phyloP scores from a whole-genome alignment of 495 filamentous ascomycete genomes.

The Mycothermus thermophilus region DNA sequence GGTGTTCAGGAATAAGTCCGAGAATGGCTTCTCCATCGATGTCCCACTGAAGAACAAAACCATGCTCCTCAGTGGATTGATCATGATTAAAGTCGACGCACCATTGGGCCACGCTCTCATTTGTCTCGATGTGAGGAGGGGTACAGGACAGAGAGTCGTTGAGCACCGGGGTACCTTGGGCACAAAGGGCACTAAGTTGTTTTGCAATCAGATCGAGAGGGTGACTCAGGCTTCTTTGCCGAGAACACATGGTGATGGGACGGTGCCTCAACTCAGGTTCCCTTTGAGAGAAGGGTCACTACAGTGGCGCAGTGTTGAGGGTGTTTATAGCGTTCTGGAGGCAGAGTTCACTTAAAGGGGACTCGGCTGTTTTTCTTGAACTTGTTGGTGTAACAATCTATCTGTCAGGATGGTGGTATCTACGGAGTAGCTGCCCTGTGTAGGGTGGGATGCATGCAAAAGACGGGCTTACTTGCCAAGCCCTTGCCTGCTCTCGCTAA shows the following conservation, averaged over 20 bases:
- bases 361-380: too few relatives aligned
- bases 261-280: not conserved
- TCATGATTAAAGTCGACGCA: conserved; percentile 15
- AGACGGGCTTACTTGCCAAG: too few relatives aligned
- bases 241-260: not conserved
- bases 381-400: too few relatives aligned
- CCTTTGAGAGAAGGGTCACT: not conserved
- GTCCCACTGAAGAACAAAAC: conserved; percentile 11
- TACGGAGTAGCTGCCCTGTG: too few relatives aligned
- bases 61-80: conserved; percentile 15
- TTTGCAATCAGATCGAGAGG: not conserved
- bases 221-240: not conserved
- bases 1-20: conserved; percentile 10
- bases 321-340: not conserved
- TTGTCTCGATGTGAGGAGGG: not conserved
- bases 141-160: not conserved
- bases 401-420: too few relatives aligned
- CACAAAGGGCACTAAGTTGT: not conserved
- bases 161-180: not conserved
- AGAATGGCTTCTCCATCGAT: conserved; percentile 20
- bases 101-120: not conserved
- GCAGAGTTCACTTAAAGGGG: too few relatives aligned
- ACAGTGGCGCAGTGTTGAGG: not conserved
- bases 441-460: too few relatives aligned
- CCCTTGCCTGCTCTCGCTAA: too few relatives aligned